Evolutionary conservation across 805 yeast species (phyloP).

Genomic region (Kodamaea fukazawae): DNA sequence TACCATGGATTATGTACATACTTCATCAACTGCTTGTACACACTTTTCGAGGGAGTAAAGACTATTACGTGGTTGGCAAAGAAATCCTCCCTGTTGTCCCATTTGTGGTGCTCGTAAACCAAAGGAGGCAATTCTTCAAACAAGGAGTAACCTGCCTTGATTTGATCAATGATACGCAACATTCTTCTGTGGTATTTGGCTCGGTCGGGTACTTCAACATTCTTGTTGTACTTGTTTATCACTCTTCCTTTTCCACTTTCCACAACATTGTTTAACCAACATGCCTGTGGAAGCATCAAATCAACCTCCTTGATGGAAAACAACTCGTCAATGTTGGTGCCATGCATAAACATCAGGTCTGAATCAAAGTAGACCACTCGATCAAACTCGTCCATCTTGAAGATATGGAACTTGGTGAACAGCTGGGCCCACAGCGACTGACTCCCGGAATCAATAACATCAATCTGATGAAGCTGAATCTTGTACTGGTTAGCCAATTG

Average conservation of each 20-base stretch:
- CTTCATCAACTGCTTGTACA: constrained; percentile 21
- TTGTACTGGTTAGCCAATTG: constrained; percentile 16
- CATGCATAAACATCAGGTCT: constrained; percentile 44
- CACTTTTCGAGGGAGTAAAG: constrained; percentile 43
- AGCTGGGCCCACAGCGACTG: constrained; percentile 46
- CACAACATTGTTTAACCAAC: constrained; percentile 29
- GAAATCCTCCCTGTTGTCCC: constrained; percentile 26
- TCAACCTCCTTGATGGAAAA: constrained; percentile 16
- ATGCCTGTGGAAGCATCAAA: constrained; percentile 30
- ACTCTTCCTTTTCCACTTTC: constrained; percentile 10
- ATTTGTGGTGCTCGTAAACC: constrained; percentile 24
- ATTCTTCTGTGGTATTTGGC: constrained; percentile 12
- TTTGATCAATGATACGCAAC: constrained; percentile 14
- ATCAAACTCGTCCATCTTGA: constrained; percentile 48
- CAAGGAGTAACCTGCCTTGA: constrained; percentile 1
- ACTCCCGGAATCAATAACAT: constrained; percentile 12
- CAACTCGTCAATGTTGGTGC: constrained; percentile 30
- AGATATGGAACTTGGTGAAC: constrained; percentile 55
- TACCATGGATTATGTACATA: constrained; percentile 28
- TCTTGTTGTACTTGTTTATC: constrained; percentile 9
- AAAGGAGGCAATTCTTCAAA: constrained; percentile 19
- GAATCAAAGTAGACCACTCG: constrained; percentile 58
- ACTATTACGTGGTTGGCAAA: constrained; percentile 57
- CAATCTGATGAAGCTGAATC: constrained; percentile 28
- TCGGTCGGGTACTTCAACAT: constrained; percentile 15